Base-by-base conservation (phyloP, 108 stramenopile genomes). In the Skeletonema grethae region DNA sequence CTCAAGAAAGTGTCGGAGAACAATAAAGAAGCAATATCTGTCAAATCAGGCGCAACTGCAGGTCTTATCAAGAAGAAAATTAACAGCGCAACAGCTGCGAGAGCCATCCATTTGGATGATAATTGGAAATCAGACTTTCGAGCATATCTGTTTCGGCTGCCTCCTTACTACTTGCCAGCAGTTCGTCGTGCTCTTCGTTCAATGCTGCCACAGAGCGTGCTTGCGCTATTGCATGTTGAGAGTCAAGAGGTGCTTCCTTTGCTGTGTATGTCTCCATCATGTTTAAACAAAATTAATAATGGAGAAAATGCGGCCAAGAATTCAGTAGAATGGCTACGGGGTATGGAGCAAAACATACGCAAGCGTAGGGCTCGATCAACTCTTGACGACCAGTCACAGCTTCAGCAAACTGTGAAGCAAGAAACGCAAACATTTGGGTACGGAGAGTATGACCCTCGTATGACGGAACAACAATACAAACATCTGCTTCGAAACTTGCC, bases 91-190 rank as follows among this genome's bases (percentile, higher is more conserved):
- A 63, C 75, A 29, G 57, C 70, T 28, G 73, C 76, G 25, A 56
- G 76, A 66, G 69, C 75, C 25, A 82, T 89, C 13, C 83, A 82
- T 43, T 46, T 91, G 13, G 87, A 89, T 69, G 90, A 93, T 63
- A 45, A 64, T 16, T 93, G 92, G 90, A 73, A 86, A 73, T 85
- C 86, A 35, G 88, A 90, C 48, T 84, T 93, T 38, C 75, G 87
- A 16, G 87, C 84, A 20, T 93, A 93, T 67, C 24, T 89, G 18
- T 93, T 88, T 59, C 80, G 89, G 12, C 15, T 93, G 9, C 92
- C 92, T 30, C 87, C 86, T 8, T 93, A 93, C 57, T 93, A 93
- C 65, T 82, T 85, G 15, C 69, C 72, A 35, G 86, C 88, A 20
- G 63, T 93, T 15, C 77, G 83, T 31, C 65, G 86, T 55, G 76